A percentile compares a stretch with the other conserved stretches of the same genome.
Evolutionary conservation across 106 monocot genomes (phyloP).

Genomic region (Phalaenopsis equestris): DNA sequence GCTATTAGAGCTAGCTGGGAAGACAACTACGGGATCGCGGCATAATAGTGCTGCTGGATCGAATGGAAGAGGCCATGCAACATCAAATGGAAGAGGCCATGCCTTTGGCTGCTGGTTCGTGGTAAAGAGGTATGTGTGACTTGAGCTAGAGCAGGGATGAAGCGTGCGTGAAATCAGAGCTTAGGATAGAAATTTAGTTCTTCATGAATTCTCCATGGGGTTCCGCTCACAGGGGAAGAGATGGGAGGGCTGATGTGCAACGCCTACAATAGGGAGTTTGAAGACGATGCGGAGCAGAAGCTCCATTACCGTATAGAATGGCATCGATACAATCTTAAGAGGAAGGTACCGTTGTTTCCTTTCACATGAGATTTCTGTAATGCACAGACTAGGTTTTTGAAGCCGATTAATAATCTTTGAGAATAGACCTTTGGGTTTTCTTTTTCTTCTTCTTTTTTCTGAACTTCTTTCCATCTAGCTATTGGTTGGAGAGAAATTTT

Average conservation of each 20-base stretch:
- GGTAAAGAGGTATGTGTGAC: no score
- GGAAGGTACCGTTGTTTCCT: constrained; percentile 48
- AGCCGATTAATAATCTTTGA: not conserved
- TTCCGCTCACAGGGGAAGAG: not conserved
- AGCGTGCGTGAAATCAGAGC: no score
- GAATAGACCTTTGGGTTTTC: not conserved
- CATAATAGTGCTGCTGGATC: no score
- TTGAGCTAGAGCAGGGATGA: no score
- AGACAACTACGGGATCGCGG: no score
- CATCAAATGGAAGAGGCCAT: no score
- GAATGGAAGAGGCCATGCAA: no score
- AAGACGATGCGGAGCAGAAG: constrained; percentile 61
- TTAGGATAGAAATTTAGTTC: no score
- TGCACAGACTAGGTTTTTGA: not conserved
- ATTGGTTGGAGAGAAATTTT: not conserved
- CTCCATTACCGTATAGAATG: constrained; percentile 83
- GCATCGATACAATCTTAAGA: constrained; percentile 98
- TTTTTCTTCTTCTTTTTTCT: not conserved
- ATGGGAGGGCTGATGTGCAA: constrained; percentile 71
- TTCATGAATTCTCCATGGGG: no score
- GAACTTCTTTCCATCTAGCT: no score
- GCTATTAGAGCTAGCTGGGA: no score
- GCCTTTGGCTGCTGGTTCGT: no score
- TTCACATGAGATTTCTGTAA: not conserved
- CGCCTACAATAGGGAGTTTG: constrained; percentile 78